Evolutionary conservation across 148 eudicot genomes (phyloP), one percentile per base, ranked within the genome.

Genomic region (Vaccinium myrtillus): DNA sequence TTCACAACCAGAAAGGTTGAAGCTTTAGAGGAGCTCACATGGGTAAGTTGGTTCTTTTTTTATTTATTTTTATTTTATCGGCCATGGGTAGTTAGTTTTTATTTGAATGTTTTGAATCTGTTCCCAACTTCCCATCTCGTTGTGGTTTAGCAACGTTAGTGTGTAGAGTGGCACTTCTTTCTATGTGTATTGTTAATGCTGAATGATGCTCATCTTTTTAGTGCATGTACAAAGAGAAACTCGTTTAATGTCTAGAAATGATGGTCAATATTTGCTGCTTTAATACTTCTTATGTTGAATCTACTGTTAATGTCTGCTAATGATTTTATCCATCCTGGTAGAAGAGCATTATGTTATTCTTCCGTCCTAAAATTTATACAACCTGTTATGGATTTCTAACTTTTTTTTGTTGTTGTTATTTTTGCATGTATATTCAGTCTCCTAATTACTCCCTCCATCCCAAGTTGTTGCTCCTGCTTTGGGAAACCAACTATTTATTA

Each of bases 11-110:
- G 98, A 79, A 87, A 92, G 83, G 89, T 94, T 76, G 84, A 90
- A 76, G 99, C 98, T 36, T 86, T 93, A 82, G 99, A 96, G 90
- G 99, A 96, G 86, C 89, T 96, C 75, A 96, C 99, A 49, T 92
- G 99, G 98, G 98, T 94, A 85, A 79, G 93, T 88, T 59, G 27
- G 0, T 36, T 36, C 0, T 36, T 36, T 36, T 36, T 1, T 32
- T 32, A 1, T 36, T 36, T n/a, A n/a, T n/a, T n/a, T n/a, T n/a
- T n/a, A n/a, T 2, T 36, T 2, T 2, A 36, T 36, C 39, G 39
- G 39, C 39, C 39, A 0, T 36, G 39, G 39, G 39, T 32, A 32
- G 36, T 36, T 36, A 36, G 53, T 76, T 81, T 58, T 16, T 11
- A 9, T 18, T 5, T 43, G 23, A 51, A 69, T 67, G n/a, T 77